Base-by-base conservation (phyloP, 805 yeast genomes). In the Sugiyamaella chiloensis region DNA sequence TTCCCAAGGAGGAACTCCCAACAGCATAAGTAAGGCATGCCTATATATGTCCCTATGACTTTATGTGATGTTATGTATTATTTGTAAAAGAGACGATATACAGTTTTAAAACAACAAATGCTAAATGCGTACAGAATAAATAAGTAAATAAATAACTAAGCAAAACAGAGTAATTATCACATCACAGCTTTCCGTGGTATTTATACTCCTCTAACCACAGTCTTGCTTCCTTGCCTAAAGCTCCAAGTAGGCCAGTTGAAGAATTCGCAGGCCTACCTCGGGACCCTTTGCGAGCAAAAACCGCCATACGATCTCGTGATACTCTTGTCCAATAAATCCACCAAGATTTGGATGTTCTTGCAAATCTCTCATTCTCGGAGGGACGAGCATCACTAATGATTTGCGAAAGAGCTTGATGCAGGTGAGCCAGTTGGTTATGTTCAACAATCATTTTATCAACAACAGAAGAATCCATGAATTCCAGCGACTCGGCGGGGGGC, bases 321-420 rank as follows among this genome's bases (percentile, higher is more conserved):
- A 60, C 39, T 21, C 44, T 42, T 2, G 61, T 42, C 58, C 59
- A 58, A 35, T 60, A 60, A 2, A 60, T 42, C 63, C 64, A 60
- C 63, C 63, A 60, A 42, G 52, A 53, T 11, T 50, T 37, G 9
- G 44, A 27, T 4, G 63, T 58, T 4, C 62, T 34, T 3, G 56
- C 40, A 34, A 56, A 58, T 40, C 48, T 50, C 49, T 59, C 60
- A 11, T 42, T 40, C 34, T 55, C 60, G 20, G 27, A 14, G 1
- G 17, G 37, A 11, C 35, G 44, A 7, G 50, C 21, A 11, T 50
- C 44, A 7, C 31, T 34, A 21, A 35, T 17, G 11, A 54, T 26
- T 16, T 44, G 50, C 12, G 35, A 34, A 23, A 55, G 26, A n/a
- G 47, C 34, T 19, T 48, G 55, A 44, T 55, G 58, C 5, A 55